Evolutionary conservation across 2,329 filamentous ascomycete species (phyloP), one percentile per base, ranked within the genome.

Genomic region (Xylaria sp.): DNA sequence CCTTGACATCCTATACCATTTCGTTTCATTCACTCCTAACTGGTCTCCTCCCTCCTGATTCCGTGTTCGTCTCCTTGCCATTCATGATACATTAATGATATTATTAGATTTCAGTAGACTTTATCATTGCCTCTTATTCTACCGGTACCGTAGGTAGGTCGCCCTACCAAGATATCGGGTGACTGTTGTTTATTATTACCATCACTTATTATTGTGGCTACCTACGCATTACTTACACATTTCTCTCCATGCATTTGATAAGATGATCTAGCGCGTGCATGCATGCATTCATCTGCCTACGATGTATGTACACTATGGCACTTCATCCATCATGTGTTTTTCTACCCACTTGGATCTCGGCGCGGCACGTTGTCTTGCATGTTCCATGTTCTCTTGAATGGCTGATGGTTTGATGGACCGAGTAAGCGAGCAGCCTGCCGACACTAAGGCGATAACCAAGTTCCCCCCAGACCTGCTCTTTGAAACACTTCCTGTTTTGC

Each of bases 321-420:
- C n/a, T 59, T 63, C 57, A 53, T 65, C 54, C 54, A 42, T 54
- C 51, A 25, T 63, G 53, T 44, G 49, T 62, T 67, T 51, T 42
- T 39, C 11, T 55, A 54, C 42, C 57, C 64, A 63, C 59, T 33
- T 47, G 13, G 55, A 62, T 60, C 55, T 62, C 55, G 60, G 57
- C 50, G 57, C 59, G 67, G 54, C 62, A 65, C 63, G 54, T 53
- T 70, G 68, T 70, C 68, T 70, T 70, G 68, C 65, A 66, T 68
- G 68, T 63, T 62, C 62, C 65, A 25, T 61, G 33, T 61, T n/a
- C 45, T 55, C 45, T 11, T 33, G n/a, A 63, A 60, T 63, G 50
- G 56, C 47, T 38, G 50, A 50, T 50, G 51, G 53, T 36, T n/a
- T 31, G 55, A 50, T 31, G 25, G 42, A 44, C 51, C 54, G 61